A percentile compares a stretch with the other conserved stretches of the same genome.
Conservation (phyloP, 345 rosid species). For the Syzygium aqueum region DNA sequence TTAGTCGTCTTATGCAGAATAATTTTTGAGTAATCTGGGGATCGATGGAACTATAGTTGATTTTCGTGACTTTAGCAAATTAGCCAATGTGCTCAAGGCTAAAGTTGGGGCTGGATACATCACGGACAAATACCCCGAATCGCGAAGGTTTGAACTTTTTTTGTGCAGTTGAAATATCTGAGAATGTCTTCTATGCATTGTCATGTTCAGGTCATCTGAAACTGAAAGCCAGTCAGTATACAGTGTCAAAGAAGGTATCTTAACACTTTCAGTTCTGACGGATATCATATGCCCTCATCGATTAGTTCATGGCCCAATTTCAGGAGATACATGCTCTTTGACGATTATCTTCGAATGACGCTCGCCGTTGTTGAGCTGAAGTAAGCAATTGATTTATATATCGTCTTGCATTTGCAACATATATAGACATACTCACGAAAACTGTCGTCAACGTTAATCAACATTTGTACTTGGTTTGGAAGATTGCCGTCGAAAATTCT, state of each 20-base stretch:
- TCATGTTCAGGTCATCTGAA: background rate
- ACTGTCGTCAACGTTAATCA: background rate
- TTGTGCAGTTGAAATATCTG: background rate
- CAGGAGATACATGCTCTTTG: background rate
- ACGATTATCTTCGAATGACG: background rate
- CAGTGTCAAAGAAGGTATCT: background rate
- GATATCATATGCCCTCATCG: background rate
- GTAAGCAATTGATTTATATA: background rate
- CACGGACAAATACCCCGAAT: background rate
- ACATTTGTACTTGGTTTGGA: background rate
- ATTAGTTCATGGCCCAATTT: background rate
- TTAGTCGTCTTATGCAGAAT: background rate
- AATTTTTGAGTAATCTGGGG: background rate
- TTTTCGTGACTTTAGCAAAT: background rate
- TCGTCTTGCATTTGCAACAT: background rate
- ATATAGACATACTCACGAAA: background rate
- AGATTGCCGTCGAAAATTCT: background rate
- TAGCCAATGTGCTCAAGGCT: background rate
- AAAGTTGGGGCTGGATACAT: background rate
- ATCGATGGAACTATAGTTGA: background rate
- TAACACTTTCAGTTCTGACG: background rate
- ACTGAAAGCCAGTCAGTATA: background rate
- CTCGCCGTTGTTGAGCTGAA: background rate
- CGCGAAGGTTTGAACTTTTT: background rate
- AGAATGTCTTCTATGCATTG: background rate